phyloP scores from a whole-genome alignment of 306 rosid genomes.

The Mucuna pruriens region DNA sequence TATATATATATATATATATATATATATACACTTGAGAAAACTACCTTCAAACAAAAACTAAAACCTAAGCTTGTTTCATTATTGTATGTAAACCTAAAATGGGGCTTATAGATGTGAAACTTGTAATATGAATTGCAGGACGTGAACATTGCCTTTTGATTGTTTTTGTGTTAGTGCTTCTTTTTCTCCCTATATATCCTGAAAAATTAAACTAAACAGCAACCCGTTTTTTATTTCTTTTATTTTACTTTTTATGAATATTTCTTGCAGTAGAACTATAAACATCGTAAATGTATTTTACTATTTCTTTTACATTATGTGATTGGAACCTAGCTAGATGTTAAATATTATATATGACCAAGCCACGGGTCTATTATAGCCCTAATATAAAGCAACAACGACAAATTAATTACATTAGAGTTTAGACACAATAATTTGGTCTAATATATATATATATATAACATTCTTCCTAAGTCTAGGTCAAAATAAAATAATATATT shows the following conservation, averaged over 20 bases:
- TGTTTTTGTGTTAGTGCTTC: neutral
- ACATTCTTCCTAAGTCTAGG: conserved; percentile 38
- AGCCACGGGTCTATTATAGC: conserved; percentile 36
- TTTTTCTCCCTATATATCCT: neutral
- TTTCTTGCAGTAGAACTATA: neutral
- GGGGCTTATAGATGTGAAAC: neutral
- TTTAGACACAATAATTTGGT: conserved; percentile 49
- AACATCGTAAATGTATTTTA: neutral
- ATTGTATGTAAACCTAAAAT: neutral
- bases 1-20: no score
- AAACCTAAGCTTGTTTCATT: conserved; percentile 13
- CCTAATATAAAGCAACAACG: conserved; percentile 35
- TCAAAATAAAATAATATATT: conserved; percentile 39
- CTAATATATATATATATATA: conserved; percentile 21
- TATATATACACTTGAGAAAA: conserved; percentile 2
- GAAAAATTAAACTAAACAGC: neutral
- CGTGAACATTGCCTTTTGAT: neutral
- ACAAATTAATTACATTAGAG: conserved; percentile 39
- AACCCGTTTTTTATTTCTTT: neutral
- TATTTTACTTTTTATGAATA: neutral
- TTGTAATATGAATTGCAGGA: neutral
- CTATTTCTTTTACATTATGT: conserved; percentile 10
- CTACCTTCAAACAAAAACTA: conserved; percentile 7
- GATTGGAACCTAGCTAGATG: neutral
- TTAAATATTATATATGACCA: conserved; percentile 5